phyloP scores from a whole-genome alignment of 2,329 filamentous ascomycete genomes.

The Claviceps citrina region DNA sequence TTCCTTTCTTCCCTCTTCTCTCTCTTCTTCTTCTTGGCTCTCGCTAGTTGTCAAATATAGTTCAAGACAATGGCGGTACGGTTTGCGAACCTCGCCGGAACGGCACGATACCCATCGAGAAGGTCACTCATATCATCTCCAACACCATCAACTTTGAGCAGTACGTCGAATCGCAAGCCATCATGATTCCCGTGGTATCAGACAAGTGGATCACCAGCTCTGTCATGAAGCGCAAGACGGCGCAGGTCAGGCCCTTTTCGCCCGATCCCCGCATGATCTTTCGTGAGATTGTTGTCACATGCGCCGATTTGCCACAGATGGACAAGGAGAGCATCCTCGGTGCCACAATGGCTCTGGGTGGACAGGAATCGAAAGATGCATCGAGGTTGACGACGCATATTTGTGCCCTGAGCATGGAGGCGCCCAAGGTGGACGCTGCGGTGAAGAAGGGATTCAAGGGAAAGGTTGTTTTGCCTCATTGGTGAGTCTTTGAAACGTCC shows the following conservation, averaged over 20 bases:
- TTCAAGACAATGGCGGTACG: conserved; percentile 34
- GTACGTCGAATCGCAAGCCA: conserved; percentile 57
- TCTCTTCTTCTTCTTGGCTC: not conserved
- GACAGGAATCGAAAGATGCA: conserved; percentile 57
- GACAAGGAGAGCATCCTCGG: conserved; percentile 89
- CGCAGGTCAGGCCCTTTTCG: conserved; percentile 69
- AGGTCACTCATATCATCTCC: conserved; percentile 43
- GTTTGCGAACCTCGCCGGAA: conserved; percentile 32
- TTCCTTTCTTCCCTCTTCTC: not conserved
- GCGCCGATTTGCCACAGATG: conserved; percentile 66
- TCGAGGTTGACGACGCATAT: conserved; percentile 73
- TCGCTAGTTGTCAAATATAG: conserved; percentile 25
- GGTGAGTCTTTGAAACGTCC: conserved; percentile 34
- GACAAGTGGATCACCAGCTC: conserved; percentile 66
- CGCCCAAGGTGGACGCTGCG: conserved; percentile 53
- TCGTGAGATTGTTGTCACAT: conserved; percentile 67
- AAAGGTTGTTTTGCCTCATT: conserved; percentile 85
- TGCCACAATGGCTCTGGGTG: conserved; percentile 77
- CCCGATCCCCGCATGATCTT: conserved; percentile 87
- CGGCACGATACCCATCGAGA: conserved; percentile 31
- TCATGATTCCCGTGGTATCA: conserved; percentile 72
- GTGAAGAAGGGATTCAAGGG: conserved; percentile 49
- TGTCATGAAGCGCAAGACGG: conserved; percentile 51
- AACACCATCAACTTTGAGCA: conserved; percentile 83
- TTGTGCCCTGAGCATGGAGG: conserved; percentile 62